phyloP scores from a whole-genome alignment of 371 early-diverging fungal species.

The Mortierella sp. region DNA sequence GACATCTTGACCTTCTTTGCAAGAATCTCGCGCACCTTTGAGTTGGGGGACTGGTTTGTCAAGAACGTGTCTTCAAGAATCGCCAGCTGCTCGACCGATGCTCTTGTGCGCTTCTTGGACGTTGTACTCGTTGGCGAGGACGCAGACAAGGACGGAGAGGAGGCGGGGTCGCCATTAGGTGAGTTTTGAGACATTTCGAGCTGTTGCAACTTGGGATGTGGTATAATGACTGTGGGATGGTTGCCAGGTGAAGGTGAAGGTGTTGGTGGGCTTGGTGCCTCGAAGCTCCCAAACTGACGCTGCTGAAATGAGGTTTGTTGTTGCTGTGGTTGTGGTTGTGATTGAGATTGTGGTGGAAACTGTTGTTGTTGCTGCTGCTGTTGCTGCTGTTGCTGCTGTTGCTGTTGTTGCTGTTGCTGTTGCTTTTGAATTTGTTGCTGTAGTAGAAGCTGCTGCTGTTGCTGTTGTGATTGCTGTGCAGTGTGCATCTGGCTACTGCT shows the following conservation, averaged over 20 bases:
- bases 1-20: conserved; percentile 92
- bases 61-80: conserved; percentile 80
- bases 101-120: conserved; percentile 77
- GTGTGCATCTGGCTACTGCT: conserved; percentile 26
- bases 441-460: conserved; percentile 24
- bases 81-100: conserved; percentile 77
- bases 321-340: conserved; percentile 12
- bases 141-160: conserved; percentile 45
- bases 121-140: conserved; percentile 52
- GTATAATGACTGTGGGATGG: conserved; percentile 51
- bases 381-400: conserved; percentile 31
- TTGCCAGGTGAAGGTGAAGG: conserved; percentile 53
- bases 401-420: conserved; percentile 33
- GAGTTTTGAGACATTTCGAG: conserved; percentile 55
- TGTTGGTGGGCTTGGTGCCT: conserved; percentile 49
- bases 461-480: conserved; percentile 39
- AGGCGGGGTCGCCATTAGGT: conserved; percentile 44
- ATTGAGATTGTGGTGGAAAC: conserved; percentile 22
- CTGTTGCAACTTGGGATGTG: conserved; percentile 45
- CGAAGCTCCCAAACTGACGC: conserved; percentile 43
- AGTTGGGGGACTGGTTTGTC: conserved; percentile 76
- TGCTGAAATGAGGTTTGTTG: conserved; percentile 31
- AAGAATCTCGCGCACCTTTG: conserved; percentile 86
- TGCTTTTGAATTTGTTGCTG: conserved; percentile 22
- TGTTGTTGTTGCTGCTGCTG: conserved; percentile 45